Base-by-base conservation (phyloP, 768 basidiomycete genomes). In the Serpula lacrymans region DNA sequence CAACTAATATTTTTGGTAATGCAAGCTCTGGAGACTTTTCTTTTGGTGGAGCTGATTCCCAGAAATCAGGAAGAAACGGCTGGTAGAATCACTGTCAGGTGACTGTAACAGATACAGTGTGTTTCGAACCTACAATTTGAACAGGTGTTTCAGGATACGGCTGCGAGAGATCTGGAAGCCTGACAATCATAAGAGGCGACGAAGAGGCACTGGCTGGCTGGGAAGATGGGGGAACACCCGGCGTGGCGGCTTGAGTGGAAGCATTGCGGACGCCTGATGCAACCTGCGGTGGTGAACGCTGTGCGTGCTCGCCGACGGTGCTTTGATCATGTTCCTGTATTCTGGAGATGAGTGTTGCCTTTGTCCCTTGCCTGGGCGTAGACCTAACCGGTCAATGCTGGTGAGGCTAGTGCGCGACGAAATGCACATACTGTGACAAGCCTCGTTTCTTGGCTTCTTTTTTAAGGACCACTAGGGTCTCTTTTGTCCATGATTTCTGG, bases 61-160 rank as follows among this genome's bases (percentile, higher is more conserved):
- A 82, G 49, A 78, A 71, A 64, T 84, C 80, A 24, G 72, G 74
- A 1, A 72, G 54, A 54, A 72, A 75, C 8, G 83, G 82, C 82
- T 85, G 50, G 8, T 30, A 42, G 37, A 24, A 25, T n/a, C 18
- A 12, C 25, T 10, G 37, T 42, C 33, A 43, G 38, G 39, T 36
- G 29, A 2, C 46, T 18, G 27, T 37, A 41, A 14, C 41, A 28
- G 31, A 33, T n/a, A 32, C 37, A 48, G 31, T 32, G 27, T 16
- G 34, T 42, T 34, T 30, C 47, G 34, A 25, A 42, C 83, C 43
- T 53, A 89, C 87, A 39, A 84, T 72, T 61, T 82, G 78, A 21
- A 77, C 67, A 16, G 70, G 70, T 4, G 58, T 48, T 37, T 68
- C 66, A 2, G 68, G 65, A 22, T 57, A 59, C 6, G 70, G 70